These are phyloP conservation scores for Cynanchum wilfordii DNA, from an alignment of 257 asterid genomes.

Conservation along the genomic window DNA sequence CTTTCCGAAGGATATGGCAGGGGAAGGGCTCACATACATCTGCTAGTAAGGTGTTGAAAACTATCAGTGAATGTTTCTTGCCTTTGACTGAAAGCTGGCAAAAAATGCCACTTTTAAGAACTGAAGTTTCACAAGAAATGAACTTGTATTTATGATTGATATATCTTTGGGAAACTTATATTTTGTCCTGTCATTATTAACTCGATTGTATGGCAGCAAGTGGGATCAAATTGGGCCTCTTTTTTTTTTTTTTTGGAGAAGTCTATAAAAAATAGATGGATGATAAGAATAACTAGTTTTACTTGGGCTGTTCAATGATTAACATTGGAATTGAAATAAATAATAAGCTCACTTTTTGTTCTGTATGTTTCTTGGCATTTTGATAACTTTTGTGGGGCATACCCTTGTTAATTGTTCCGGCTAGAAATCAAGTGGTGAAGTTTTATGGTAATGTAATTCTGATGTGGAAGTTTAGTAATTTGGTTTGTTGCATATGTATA, in stretches of 20 bases:
- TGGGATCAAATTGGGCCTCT: background rate
- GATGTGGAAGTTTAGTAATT: background rate
- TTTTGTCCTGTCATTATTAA: background rate
- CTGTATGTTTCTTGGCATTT: background rate
- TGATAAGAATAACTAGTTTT: background rate
- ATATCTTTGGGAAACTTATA: background rate
- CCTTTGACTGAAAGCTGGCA: slow-evolving; percentile 9
- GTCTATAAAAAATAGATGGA: background rate
- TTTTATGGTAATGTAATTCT: background rate
- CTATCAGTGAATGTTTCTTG: slow-evolving; percentile 25
- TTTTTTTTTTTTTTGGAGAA: background rate
- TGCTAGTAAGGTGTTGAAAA: slow-evolving; percentile 74
- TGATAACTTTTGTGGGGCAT: background rate
- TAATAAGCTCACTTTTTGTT: background rate
- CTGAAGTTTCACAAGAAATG: background rate
- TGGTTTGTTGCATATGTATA: background rate
- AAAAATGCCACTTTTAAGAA: background rate
- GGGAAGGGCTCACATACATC: slow-evolving; percentile 85
- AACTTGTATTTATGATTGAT: background rate
- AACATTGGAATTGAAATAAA: background rate
- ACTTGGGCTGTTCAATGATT: background rate
- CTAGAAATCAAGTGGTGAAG: background rate
- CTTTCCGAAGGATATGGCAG: slow-evolving; percentile 91
- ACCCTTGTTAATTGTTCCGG: background rate
- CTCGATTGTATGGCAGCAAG: background rate